Conservation (phyloP, 2,329 filamentous ascomycete species). For the Sclerotinia trifoliorum region DNA sequence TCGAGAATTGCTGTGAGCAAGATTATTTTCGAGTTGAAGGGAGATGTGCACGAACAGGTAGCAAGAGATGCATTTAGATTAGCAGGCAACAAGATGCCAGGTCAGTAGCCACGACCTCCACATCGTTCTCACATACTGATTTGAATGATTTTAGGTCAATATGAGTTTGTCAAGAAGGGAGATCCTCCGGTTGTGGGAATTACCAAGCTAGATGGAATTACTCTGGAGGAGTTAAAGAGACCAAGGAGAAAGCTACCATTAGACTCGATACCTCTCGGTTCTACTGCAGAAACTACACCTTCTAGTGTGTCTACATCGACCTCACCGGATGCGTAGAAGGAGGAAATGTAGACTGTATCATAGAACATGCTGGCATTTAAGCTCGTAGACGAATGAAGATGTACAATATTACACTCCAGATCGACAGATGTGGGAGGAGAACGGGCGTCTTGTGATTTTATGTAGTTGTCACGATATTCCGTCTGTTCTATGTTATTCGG, state of each 20-base stretch:
- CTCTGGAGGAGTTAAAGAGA: slow-evolving; percentile 77
- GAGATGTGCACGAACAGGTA: slow-evolving; percentile 90
- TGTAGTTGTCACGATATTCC: not conserved
- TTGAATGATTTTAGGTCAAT: slow-evolving; percentile 58
- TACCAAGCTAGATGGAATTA: slow-evolving; percentile 82
- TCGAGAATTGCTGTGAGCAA: slow-evolving; percentile 85
- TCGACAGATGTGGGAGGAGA: not conserved
- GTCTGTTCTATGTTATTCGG: not conserved
- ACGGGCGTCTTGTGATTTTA: not conserved
- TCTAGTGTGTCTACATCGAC: slow-evolving; percentile 33
- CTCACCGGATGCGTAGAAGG: slow-evolving; percentile 33
- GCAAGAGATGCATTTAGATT: slow-evolving; percentile 90
- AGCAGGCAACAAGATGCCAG: slow-evolving; percentile 91
- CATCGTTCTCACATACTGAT: slow-evolving; percentile 24
- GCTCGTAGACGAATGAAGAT: not conserved
- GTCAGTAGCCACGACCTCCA: slow-evolving; percentile 49
- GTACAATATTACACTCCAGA: slow-evolving; percentile 5
- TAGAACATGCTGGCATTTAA: slow-evolving; percentile 5
- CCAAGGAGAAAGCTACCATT: slow-evolving; percentile 57
- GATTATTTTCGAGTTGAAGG: slow-evolving; percentile 89
- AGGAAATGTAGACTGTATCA: slow-evolving; percentile 23
- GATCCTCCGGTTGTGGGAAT: slow-evolving; percentile 88
- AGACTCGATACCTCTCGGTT: slow-evolving; percentile 27
- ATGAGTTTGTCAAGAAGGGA: slow-evolving; percentile 91
- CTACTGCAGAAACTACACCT: slow-evolving; percentile 27